Evolutionary conservation across 2,329 filamentous ascomycete genomes (phyloP).

Genomic region (Bisporella sp.): DNA sequence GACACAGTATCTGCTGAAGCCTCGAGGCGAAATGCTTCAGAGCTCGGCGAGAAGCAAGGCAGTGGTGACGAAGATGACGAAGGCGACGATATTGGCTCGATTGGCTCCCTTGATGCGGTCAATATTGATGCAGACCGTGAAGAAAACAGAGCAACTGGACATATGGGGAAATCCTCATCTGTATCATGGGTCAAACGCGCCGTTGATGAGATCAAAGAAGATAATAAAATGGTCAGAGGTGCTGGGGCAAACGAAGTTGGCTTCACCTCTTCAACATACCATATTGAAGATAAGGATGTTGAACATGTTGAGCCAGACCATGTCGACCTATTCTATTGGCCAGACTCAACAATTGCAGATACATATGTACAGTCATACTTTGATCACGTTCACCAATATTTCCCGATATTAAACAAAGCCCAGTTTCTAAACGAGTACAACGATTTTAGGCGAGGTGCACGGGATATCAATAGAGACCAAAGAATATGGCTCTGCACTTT

Average conservation of each 20-base stretch:
- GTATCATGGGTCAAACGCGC: conserved; percentile 18
- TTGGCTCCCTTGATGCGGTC: conserved; percentile 18
- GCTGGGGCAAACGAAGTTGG: conserved; percentile 1
- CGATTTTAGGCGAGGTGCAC: conserved; percentile 4
- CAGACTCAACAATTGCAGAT: conserved; percentile 10
- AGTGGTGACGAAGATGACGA: conserved; percentile 4
- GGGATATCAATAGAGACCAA: conserved; percentile 7
- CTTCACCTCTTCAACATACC: conserved; percentile 12
- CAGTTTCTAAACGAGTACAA: conserved; percentile 12
- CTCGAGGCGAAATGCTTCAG: conserved; percentile 2
- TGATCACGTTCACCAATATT: conserved; percentile 13
- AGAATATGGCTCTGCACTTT: conserved; percentile 16
- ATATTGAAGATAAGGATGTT: conserved; percentile 19
- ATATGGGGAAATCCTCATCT: conserved; percentile 18
- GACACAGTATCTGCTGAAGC: background rate
- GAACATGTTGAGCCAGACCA: conserved; percentile 9
- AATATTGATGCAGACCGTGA: conserved; percentile 18
- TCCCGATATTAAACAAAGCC: conserved; percentile 16
- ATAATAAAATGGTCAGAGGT: background rate
- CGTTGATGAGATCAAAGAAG: conserved; percentile 5
- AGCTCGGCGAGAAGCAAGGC: conserved; percentile 1
- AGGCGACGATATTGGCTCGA: conserved; percentile 19
- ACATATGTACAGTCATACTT: conserved; percentile 16
- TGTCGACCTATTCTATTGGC: conserved; percentile 16
- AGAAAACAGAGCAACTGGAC: conserved; percentile 15